A percentile compares a stretch with the other conserved stretches of the same genome.
phyloP scores from a whole-genome alignment of 176 grass and related monocot genomes.

The Cymbopogon citratus region DNA sequence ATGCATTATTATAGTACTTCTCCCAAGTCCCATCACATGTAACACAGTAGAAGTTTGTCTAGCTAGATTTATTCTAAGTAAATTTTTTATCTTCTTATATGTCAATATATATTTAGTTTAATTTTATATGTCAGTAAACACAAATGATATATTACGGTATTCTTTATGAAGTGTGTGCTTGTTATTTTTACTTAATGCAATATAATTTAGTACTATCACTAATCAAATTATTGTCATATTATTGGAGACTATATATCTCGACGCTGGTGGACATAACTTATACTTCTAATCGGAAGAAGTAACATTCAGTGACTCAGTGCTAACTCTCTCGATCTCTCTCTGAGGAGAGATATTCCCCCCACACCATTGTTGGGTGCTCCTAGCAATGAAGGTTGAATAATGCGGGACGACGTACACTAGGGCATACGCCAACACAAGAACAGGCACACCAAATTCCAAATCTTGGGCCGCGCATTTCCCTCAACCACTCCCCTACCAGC shows the following conservation, averaged over 20 bases:
- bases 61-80: too few species aligned
- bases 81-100: too few species aligned
- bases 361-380: background rate
- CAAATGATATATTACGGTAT: too few species aligned
- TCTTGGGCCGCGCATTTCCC: constrained; percentile 56
- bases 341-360: background rate
- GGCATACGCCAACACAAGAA: constrained; percentile 14
- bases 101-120: too few species aligned
- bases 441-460: constrained; percentile 41
- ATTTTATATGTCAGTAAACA: too few species aligned
- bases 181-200: background rate
- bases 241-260: background rate
- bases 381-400: constrained; percentile 29
- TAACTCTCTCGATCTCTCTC: background rate
- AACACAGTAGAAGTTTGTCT: background rate
- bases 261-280: too few species aligned
- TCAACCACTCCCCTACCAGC: constrained; percentile 38
- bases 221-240: background rate
- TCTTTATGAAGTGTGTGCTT: too few species aligned
- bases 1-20: constrained; percentile 10
- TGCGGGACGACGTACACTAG: background rate
- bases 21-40: background rate
- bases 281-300: background rate
- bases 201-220: background rate
- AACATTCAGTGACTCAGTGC: constrained; percentile 12